Evolutionary conservation across 2,329 filamentous ascomycete genomes (phyloP).

Genomic region (Scedosporium boydii): DNA sequence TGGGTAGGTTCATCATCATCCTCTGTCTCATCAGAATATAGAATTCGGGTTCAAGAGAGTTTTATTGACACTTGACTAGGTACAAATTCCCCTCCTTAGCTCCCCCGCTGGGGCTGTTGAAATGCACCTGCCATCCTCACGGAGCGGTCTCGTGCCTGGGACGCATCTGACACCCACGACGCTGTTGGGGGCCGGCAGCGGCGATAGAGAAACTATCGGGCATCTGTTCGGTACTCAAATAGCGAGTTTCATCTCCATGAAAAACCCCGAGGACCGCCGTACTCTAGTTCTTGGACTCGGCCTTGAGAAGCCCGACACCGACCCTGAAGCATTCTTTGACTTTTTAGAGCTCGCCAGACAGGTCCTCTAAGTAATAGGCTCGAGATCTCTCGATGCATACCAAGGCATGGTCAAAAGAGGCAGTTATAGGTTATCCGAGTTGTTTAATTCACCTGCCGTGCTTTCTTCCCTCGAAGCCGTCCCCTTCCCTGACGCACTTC

Average conservation of each 20-base stretch:
- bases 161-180: constrained; percentile 79
- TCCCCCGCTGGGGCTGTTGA: constrained; percentile 56
- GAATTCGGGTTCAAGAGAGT: too few relatives aligned
- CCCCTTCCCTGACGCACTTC: too few relatives aligned
- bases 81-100: constrained; percentile 69
- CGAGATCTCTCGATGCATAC: not conserved
- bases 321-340: constrained; percentile 53
- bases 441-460: too few relatives aligned
- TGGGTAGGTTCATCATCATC: constrained; percentile 55
- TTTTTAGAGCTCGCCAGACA: constrained; percentile 53
- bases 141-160: constrained; percentile 50
- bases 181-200: constrained; percentile 71
- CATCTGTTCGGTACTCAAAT: constrained; percentile 87
- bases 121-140: constrained; percentile 40
- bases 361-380: constrained; percentile 32
- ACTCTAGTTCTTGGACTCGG: constrained; percentile 55
- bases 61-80: constrained; percentile 31
- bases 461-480: too few relatives aligned
- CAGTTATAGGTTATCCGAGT: too few relatives aligned
- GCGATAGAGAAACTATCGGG: constrained; percentile 71
- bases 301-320: constrained; percentile 37
- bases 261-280: constrained; percentile 54
- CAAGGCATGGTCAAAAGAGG: too few relatives aligned
- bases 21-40: not conserved
- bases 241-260: constrained; percentile 66